Evolutionary conservation across 495 filamentous ascomycete species (phyloP), one percentile per base, ranked within the genome.

Genomic region (Aspergillus carlsbadensis): DNA sequence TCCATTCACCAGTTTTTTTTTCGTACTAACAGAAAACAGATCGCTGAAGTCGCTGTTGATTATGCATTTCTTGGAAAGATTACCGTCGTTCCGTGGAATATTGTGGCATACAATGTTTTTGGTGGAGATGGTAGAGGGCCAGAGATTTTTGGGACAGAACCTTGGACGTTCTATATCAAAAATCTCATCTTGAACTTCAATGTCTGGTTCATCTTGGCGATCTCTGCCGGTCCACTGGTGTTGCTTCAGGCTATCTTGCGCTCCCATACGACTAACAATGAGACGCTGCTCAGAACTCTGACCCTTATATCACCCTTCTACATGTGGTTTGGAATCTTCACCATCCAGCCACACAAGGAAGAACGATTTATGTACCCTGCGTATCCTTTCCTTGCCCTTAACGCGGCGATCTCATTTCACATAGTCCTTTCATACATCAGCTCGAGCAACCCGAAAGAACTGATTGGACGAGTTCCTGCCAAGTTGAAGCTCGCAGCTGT

Each of bases 351-450:
- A 17, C 95, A 99, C 78, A 99, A 99, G 64, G 95, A 99, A 70
- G 95, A 99, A 66, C 80, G 95, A 7, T 99, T 99, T 76, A 98
- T 99, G 92, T 98, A 96, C 69, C 93, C 93, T 0, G 87, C 86
- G 20, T 99, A 99, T 68, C 94, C 95, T 8, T 87, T 91, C 49
- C 79, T 99, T 21, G 91, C 88, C n/a, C 78, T 98, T 22, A 94
- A 94, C 71, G 93, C 93, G 11, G 90, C 92, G n/a, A 74, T 96
- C 47, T 76, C 91, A 1, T 76, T 94, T 45, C 91, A 97, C 69
- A 85, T 89, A 54, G 66, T 92, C 0, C 79, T 96, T 6, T 73
- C 83, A 24, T 84, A 87, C 43, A 71, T 96, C 46, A 89, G 91
- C 11, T 84, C 81, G 22, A 77, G 81, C 24, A 78, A 93, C 56